phyloP scores from a whole-genome alignment of 768 basidiomycete species.

The Termitomyces sp. region DNA sequence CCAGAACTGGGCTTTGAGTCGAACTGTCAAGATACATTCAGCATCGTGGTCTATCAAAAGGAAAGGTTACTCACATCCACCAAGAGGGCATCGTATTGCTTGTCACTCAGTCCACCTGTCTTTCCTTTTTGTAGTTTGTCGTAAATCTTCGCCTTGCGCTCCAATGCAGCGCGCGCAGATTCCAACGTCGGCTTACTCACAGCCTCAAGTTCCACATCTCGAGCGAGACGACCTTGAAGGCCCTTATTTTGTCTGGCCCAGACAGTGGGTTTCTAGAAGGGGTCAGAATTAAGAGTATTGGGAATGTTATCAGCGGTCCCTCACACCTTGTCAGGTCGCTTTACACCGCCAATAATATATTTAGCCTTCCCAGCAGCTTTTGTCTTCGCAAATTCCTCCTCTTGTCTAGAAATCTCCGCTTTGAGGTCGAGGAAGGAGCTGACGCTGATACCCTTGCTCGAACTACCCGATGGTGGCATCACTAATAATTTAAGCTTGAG shows the following conservation, averaged over 20 bases:
- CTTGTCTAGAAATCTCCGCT: slow-evolving; percentile 63
- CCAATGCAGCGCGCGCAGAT: slow-evolving; percentile 63
- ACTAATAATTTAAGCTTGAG: no score
- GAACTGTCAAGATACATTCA: slow-evolving; percentile 43
- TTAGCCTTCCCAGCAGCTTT: slow-evolving; percentile 57
- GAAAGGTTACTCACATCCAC: slow-evolving; percentile 61
- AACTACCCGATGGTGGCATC: slow-evolving; percentile 41
- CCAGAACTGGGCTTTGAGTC: slow-evolving; percentile 51
- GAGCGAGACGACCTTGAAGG: slow-evolving; percentile 55
- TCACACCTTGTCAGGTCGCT: slow-evolving; percentile 68
- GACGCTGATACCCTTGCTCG: slow-evolving; percentile 66
- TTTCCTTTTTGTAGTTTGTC: slow-evolving; percentile 77
- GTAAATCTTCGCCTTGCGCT: slow-evolving; percentile 78
- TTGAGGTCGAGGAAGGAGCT: slow-evolving; percentile 83
- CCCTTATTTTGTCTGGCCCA: slow-evolving; percentile 81
- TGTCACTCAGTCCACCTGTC: slow-evolving; percentile 71
- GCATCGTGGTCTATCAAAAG: not conserved
- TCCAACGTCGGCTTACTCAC: slow-evolving; percentile 70
- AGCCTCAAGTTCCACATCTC: slow-evolving; percentile 70
- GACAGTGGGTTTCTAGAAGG: slow-evolving; percentile 63
- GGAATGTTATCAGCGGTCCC: not conserved
- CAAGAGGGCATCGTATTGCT: slow-evolving; percentile 66
- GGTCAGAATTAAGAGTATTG: not conserved
- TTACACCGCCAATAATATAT: slow-evolving; percentile 56
- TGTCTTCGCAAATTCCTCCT: slow-evolving; percentile 52